Conservation (phyloP, 2,329 filamentous ascomycete genomes). For the Trichoderma cornu-damae region DNA sequence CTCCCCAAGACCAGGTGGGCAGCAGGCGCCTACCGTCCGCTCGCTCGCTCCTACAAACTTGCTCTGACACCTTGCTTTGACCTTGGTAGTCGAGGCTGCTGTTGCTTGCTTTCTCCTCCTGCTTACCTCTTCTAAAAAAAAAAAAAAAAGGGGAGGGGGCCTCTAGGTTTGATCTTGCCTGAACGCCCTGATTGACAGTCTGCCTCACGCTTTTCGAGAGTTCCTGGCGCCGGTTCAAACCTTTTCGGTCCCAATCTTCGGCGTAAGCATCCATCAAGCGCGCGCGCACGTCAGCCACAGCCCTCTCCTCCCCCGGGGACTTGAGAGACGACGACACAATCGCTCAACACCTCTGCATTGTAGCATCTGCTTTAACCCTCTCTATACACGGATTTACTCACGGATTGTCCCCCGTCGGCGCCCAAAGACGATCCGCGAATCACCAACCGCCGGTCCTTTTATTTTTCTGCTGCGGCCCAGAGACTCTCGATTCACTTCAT, state of each 20-base stretch:
- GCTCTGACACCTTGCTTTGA: not conserved
- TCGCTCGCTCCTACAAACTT: slow-evolving; percentile 2
- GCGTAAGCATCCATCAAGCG: slow-evolving; percentile 13
- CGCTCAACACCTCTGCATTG: slow-evolving; percentile 3
- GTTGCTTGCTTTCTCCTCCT: not conserved
- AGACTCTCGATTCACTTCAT: not conserved
- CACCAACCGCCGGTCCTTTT: not conserved
- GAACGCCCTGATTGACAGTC: not conserved
- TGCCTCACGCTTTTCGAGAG: not conserved
- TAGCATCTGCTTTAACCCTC: slow-evolving; percentile 5
- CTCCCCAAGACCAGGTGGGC: no score
- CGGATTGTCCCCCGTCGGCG: no score
- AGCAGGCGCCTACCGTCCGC: slow-evolving; percentile 15
- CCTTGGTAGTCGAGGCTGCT: not conserved
- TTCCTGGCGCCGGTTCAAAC: slow-evolving; percentile 3
- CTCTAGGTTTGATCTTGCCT: not conserved
- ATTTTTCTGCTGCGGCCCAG: not conserved
- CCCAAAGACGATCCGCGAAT: not conserved
- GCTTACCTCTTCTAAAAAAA: not conserved
- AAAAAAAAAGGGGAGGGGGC: no score
- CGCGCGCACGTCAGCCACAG: slow-evolving; percentile 11
- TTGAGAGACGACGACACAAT: not conserved
- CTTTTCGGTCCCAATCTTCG: not conserved
- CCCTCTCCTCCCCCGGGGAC: not conserved
- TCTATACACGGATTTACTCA: slow-evolving; percentile 8